Percentiles rank a stretch among this genome's conserved stretches.
Conservation (phyloP, 2,329 filamentous ascomycete species). For the Colletotrichum sojae region DNA sequence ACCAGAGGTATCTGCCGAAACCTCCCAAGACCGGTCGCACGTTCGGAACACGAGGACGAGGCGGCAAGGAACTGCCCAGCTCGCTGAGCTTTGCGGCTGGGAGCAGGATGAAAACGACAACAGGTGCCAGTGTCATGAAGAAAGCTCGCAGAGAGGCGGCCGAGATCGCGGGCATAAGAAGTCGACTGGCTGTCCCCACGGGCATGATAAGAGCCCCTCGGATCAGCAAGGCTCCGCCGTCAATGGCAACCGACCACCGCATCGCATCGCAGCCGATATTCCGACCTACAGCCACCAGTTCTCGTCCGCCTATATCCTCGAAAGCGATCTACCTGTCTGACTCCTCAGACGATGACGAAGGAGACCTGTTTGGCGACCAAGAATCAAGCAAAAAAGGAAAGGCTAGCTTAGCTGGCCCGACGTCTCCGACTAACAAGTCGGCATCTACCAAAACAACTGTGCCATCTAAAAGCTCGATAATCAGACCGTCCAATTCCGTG, state of each 20-base stretch:
- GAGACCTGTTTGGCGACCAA: slow-evolving; percentile 31
- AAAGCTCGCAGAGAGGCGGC: slow-evolving; percentile 70
- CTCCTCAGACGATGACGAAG: slow-evolving; percentile 44
- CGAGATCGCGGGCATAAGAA: slow-evolving; percentile 61
- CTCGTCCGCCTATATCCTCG: slow-evolving; percentile 22
- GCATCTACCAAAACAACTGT: slow-evolving; percentile 5
- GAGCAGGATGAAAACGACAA: slow-evolving; percentile 66
- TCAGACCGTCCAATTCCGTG: slow-evolving; percentile 3
- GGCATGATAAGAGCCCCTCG: slow-evolving; percentile 54
- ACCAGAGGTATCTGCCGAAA: slow-evolving; percentile 60
- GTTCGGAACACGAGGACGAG: slow-evolving; percentile 42
- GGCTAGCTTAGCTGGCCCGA: neutral
- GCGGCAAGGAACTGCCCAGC: slow-evolving; percentile 49
- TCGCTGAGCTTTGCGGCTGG: slow-evolving; percentile 61
- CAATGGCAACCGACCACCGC: slow-evolving; percentile 68
- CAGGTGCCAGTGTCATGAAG: slow-evolving; percentile 67
- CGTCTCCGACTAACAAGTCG: slow-evolving; percentile 7
- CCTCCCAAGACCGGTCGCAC: slow-evolving; percentile 52
- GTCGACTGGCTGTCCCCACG: slow-evolving; percentile 35
- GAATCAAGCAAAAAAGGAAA: slow-evolving; percentile 25
- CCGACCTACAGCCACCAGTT: slow-evolving; percentile 42
- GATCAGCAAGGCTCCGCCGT: slow-evolving; percentile 59
- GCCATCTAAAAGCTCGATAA: neutral
- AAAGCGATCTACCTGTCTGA: slow-evolving; percentile 58
- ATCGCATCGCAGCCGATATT: slow-evolving; percentile 57